Evolutionary conservation across 164 flowering plant species (phyloP), one percentile per base, ranked within the genome.

Genomic region (Berberis thunbergii): DNA sequence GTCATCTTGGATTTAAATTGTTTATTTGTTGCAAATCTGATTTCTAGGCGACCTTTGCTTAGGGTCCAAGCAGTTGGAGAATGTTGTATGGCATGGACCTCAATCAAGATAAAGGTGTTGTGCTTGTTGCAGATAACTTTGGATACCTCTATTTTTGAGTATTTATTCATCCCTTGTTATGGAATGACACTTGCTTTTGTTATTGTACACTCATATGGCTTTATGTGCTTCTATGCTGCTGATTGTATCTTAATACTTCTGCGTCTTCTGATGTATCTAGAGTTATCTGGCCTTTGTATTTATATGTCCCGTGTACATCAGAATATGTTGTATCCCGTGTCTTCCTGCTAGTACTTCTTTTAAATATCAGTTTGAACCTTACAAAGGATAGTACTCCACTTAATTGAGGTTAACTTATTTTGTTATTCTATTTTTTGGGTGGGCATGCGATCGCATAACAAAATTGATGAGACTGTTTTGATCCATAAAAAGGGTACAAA

Each of bases 81-180:
- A 93, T 90, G 98, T 86, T 93, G 52, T 90, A 90, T 76, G 97
- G 98, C 61, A 76, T 93, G 94, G 98, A 93, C 63, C 57, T 86
- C 54, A 84, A 86, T 63, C 53, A 79, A 56, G 96, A 90, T 58
- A 93, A 76, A 77, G 77, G 84, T 59, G 70, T 82, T 75, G 83
- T 90, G 73, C 80, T 88, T 70, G 88, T 85, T 67, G 91, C 98
- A 64, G 98, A 93, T 77, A 93, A 81, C 76, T 83, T 84, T 76
- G 98, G 98, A 66, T 80, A 67, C 69, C 80, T 93, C 2, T 79
- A 87, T 68, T 58, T 80, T 97, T 93, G 66, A 77, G 93, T 81
- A 4, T 54, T 48, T 45, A n/a, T 26, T 26, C 26, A 26, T 26
- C 26, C 26, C 26, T 26, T 26, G 26, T 26, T 26, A 26, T 26